Conservation (phyloP, 75 land plant species). For the Ceratopteris richardii region DNA sequence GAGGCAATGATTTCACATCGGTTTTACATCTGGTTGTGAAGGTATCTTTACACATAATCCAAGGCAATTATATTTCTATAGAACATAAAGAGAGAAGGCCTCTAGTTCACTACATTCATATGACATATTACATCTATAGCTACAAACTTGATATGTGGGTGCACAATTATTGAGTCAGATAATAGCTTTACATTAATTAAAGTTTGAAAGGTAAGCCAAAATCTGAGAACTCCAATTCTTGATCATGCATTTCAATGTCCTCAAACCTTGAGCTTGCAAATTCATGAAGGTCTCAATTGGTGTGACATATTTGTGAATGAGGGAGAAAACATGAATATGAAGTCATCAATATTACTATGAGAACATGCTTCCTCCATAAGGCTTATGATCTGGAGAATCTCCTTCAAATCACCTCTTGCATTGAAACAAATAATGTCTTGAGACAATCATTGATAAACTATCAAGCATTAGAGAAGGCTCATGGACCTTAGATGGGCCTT, state of each 20-base stretch:
- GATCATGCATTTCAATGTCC: slow-evolving; percentile 80
- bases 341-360: slow-evolving; percentile 68
- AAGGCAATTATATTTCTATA: slow-evolving; percentile 89
- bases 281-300: slow-evolving; percentile 68
- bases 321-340: slow-evolving; percentile 69
- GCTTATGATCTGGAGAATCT: slow-evolving; percentile 41
- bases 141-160: slow-evolving; percentile 94
- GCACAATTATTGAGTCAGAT: slow-evolving; percentile 69
- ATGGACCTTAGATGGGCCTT: no score
- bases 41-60: slow-evolving; percentile 66
- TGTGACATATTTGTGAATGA: slow-evolving; percentile 76
- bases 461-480: no score
- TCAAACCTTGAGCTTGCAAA: slow-evolving; percentile 66
- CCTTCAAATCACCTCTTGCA: slow-evolving; percentile 30
- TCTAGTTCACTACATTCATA: slow-evolving; percentile 82
- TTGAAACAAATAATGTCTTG: slow-evolving; percentile 62
- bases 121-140: slow-evolving; percentile 81
- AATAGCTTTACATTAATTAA: slow-evolving; percentile 81
- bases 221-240: slow-evolving; percentile 77
- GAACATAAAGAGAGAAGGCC: slow-evolving; percentile 85
- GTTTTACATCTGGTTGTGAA: slow-evolving; percentile 63
- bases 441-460: no score
- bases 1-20: no score
- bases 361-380: slow-evolving; percentile 79
- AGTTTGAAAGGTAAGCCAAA: slow-evolving; percentile 66